These are phyloP conservation scores for Clavispora vitiphila DNA, from an alignment of 805 yeast species.

Conservation along the genomic window DNA sequence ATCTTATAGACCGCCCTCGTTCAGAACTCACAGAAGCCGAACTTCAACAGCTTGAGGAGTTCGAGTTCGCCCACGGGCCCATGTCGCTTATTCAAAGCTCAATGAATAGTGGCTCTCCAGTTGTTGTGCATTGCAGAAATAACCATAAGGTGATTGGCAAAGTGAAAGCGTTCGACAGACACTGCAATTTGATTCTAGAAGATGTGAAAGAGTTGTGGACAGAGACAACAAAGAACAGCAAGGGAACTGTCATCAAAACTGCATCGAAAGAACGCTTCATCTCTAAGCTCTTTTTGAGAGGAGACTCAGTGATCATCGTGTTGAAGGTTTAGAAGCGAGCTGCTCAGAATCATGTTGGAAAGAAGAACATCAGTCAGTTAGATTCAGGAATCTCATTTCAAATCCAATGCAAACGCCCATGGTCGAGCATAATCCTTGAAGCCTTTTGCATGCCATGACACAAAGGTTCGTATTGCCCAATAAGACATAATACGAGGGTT, in stretches of 20 bases:
- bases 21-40: constrained; percentile 78
- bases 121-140: constrained; percentile 84
- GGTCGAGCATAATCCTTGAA: too few species aligned
- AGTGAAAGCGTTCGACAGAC: constrained; percentile 93
- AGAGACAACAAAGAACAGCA: constrained; percentile 53
- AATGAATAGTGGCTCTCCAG: constrained; percentile 65
- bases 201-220: constrained; percentile 88
- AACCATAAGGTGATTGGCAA: constrained; percentile 88
- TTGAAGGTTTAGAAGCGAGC: constrained; percentile 36
- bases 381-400: neutral
- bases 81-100: constrained; percentile 83
- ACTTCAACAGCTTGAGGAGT: constrained; percentile 77
- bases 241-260: constrained; percentile 68
- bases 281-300: constrained; percentile 86
- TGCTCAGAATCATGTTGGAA: neutral
- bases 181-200: constrained; percentile 87
- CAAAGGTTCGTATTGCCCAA: too few species aligned
- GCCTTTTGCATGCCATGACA: too few species aligned
- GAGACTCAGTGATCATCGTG: constrained; percentile 89
- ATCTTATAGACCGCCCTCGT: constrained; percentile 66
- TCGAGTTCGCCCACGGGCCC: constrained; percentile 88
- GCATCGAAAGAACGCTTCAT: constrained; percentile 68
- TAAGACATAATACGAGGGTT: too few species aligned
- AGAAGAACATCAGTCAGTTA: neutral
- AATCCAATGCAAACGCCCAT: neutral